Conservation (phyloP, 371 early-diverging fungal genomes). For the Capillidium heterosporum region DNA sequence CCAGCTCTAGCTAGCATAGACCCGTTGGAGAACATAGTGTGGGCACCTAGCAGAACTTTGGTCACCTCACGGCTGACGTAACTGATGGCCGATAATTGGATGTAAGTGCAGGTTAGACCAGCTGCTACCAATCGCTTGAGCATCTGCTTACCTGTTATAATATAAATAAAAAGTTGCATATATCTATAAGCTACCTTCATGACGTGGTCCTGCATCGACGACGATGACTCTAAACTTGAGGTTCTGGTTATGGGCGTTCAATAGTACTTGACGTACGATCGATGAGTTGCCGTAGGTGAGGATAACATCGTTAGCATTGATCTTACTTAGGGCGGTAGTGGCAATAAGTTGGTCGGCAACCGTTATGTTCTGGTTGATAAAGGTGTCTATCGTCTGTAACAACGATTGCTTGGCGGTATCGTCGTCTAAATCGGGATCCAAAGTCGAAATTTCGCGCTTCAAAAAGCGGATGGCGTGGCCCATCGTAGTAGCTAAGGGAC, state of each 20-base stretch:
- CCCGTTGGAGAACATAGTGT: conserved; percentile 82
- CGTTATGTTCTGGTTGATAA: conserved; percentile 78
- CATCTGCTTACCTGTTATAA: conserved; percentile 36
- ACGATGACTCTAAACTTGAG: conserved; percentile 83
- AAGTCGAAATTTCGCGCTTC: conserved; percentile 63
- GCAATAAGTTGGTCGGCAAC: conserved; percentile 68
- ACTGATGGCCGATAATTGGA: conserved; percentile 34
- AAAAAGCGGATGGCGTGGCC: conserved; percentile 83
- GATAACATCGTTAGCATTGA: conserved; percentile 86
- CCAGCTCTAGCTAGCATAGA: conserved; percentile 83
- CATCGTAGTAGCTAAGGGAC: conserved; percentile 87
- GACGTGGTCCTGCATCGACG: conserved; percentile 75
- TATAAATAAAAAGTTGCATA: not conserved
- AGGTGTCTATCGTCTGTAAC: conserved; percentile 58
- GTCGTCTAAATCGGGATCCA: conserved; percentile 59
- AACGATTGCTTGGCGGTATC: conserved; percentile 43
- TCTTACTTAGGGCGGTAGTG: conserved; percentile 62
- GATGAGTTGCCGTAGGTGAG: conserved; percentile 81
- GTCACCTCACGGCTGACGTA: conserved; percentile 16
- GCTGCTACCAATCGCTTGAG: conserved; percentile 36
- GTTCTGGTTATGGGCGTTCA: conserved; percentile 54
- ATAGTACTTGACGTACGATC: conserved; percentile 52
- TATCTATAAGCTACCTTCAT: conserved; percentile 41
- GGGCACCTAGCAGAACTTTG: conserved; percentile 88
- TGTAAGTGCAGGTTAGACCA: conserved; percentile 62